Conservation (phyloP, 2,329 filamentous ascomycete genomes). For the Dothideomycetes sp. region DNA sequence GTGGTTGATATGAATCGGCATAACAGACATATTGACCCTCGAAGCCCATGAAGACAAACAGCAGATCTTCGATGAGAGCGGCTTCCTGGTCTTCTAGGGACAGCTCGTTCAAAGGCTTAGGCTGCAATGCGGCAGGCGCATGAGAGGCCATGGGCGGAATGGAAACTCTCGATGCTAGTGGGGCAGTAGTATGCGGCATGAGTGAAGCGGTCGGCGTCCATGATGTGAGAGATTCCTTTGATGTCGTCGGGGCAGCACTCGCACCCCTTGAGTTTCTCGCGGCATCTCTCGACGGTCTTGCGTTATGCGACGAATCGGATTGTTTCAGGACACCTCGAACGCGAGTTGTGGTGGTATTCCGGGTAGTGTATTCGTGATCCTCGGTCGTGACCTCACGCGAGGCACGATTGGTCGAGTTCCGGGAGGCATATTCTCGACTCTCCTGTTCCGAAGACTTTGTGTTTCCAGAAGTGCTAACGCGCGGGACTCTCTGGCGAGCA, state of each 20-base stretch:
- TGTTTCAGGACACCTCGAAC: slow-evolving; percentile 27
- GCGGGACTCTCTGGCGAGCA: slow-evolving; percentile 21
- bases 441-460: slow-evolving; percentile 17
- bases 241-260: background rate
- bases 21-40: slow-evolving; percentile 97
- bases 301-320: slow-evolving; percentile 12
- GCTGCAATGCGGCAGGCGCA: slow-evolving; percentile 59
- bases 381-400: slow-evolving; percentile 24
- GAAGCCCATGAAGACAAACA: slow-evolving; percentile 96
- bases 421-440: slow-evolving; percentile 13
- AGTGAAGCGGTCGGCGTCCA: slow-evolving; percentile 78
- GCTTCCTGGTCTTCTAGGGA: slow-evolving; percentile 75
- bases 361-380: slow-evolving; percentile 23
- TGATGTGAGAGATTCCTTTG: slow-evolving; percentile 18
- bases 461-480: slow-evolving; percentile 12
- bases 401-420: slow-evolving; percentile 11
- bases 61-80: slow-evolving; percentile 75
- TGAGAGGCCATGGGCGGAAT: slow-evolving; percentile 51
- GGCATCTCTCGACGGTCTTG: slow-evolving; percentile 2
- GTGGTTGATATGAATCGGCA: slow-evolving; percentile 68
- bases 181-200: slow-evolving; percentile 57
- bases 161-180: slow-evolving; percentile 59
- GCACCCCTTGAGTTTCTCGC: background rate
- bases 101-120: slow-evolving; percentile 56
- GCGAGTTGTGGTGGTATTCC: slow-evolving; percentile 23